Evolutionary conservation across 2,329 filamentous ascomycete species (phyloP).

Genomic region (Lasiodiplodia sp.): DNA sequence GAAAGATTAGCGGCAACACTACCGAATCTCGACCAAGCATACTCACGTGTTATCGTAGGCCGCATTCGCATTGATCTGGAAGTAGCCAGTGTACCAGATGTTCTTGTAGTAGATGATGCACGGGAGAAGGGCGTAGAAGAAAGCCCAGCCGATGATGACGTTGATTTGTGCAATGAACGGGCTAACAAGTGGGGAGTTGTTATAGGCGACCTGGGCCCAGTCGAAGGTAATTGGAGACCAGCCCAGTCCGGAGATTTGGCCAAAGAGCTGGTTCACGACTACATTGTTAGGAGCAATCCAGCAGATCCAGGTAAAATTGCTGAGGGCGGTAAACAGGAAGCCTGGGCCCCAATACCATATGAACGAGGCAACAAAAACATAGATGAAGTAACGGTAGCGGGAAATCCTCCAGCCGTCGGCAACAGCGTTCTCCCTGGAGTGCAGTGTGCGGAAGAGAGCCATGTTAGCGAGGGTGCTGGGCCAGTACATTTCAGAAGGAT

Average conservation of each 20-base stretch:
- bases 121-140: slow-evolving; percentile 43
- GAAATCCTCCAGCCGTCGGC: slow-evolving; percentile 71
- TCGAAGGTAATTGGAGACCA: slow-evolving; percentile 78
- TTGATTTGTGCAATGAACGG: slow-evolving; percentile 43
- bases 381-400: slow-evolving; percentile 70
- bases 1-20: neutral
- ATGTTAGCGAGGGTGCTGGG: slow-evolving; percentile 71
- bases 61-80: slow-evolving; percentile 44
- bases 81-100: slow-evolving; percentile 43
- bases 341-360: slow-evolving; percentile 57
- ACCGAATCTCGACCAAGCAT: no score
- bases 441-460: slow-evolving; percentile 75
- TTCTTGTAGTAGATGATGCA: slow-evolving; percentile 45
- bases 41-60: slow-evolving; percentile 47
- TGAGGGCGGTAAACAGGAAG: slow-evolving; percentile 72
- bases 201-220: slow-evolving; percentile 62
- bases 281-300: slow-evolving; percentile 72
- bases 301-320: slow-evolving; percentile 73
- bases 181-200: slow-evolving; percentile 44
- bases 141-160: slow-evolving; percentile 41
- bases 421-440: slow-evolving; percentile 69
- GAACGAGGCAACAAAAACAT: slow-evolving; percentile 65
- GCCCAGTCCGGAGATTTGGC: slow-evolving; percentile 71
- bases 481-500: slow-evolving; percentile 76
- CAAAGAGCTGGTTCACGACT: slow-evolving; percentile 76